Evolutionary conservation across 495 filamentous ascomycete genomes (phyloP).

Genomic region (Trichoderma reesei): DNA sequence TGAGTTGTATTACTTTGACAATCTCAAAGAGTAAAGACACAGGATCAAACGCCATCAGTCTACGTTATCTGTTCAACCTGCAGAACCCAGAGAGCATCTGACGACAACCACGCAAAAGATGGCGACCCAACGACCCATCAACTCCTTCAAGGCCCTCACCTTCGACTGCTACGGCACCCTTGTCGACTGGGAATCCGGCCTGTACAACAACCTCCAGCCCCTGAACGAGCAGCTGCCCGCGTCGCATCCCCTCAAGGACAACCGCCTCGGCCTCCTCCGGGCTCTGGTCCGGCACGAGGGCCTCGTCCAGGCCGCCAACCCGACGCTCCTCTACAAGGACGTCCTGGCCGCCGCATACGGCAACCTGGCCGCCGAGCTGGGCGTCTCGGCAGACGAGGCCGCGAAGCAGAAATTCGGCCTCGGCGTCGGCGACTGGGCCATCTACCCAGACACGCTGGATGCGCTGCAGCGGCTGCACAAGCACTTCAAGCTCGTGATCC

Average conservation of each 20-base stretch:
- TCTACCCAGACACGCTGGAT: conserved; percentile 55
- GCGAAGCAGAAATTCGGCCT: conserved; percentile 36
- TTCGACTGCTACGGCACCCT: conserved; percentile 84
- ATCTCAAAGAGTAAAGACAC: too few species aligned
- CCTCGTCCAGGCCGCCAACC: conserved; percentile 38
- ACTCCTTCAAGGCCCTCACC: conserved; percentile 41
- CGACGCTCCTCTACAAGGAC: conserved; percentile 46
- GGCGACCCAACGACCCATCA: conserved; percentile 14
- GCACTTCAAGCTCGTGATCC: conserved; percentile 58
- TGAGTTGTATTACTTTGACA: too few species aligned
- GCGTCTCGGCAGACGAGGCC: conserved; percentile 26
- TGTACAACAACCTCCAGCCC: conserved; percentile 25
- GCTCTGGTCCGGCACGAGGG: conserved; percentile 29
- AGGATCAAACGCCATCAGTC: too few species aligned
- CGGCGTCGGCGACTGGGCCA: conserved; percentile 49
- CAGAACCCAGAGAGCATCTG: too few species aligned
- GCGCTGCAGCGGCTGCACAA: conserved; percentile 44
- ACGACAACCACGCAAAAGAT: background rate
- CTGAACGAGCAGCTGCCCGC: conserved; percentile 32
- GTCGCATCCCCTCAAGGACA: conserved; percentile 28
- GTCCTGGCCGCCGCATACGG: conserved; percentile 44
- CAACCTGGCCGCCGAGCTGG: conserved; percentile 32
- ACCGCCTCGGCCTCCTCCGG: conserved; percentile 24
- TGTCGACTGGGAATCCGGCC: conserved; percentile 59
- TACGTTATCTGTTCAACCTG: too few species aligned